phyloP scores from a whole-genome alignment of 2,329 filamentous ascomycete genomes.

The Ambrosiella beaveri region DNA sequence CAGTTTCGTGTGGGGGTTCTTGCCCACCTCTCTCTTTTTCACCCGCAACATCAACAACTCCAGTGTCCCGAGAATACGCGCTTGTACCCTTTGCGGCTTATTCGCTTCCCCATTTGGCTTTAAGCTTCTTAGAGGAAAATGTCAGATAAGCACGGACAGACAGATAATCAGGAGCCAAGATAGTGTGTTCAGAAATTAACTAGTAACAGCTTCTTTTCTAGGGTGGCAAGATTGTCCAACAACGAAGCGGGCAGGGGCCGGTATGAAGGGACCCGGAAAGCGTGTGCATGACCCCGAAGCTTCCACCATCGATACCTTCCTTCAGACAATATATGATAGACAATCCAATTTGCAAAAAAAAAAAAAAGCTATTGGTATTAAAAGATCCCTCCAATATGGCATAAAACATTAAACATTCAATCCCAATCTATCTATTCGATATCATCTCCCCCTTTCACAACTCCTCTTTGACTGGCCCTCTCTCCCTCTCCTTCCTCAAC shows the following conservation, averaged over 20 bases:
- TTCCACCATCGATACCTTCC: too few species aligned
- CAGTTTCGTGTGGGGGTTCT: too few species aligned
- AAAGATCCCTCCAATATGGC: too few species aligned
- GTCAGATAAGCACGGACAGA: neutral
- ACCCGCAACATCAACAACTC: neutral
- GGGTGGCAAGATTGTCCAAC: too few species aligned
- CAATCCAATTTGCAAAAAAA: too few species aligned
- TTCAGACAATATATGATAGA: too few species aligned
- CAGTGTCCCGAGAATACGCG: neutral
- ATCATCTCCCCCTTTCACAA: neutral
- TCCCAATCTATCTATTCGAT: too few species aligned
- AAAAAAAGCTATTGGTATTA: too few species aligned
- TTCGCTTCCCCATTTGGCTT: neutral
- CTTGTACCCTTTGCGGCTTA: neutral
- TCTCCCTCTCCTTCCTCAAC: slow-evolving; percentile 19
- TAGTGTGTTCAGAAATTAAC: neutral
- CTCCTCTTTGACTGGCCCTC: slow-evolving; percentile 8
- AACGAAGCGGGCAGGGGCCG: too few species aligned
- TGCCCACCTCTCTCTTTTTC: neutral
- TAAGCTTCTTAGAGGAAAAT: too few species aligned
- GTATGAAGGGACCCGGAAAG: too few species aligned
- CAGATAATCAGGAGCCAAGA: neutral
- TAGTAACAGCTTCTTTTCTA: neutral
- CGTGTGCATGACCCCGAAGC: too few species aligned
- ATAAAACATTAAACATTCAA: neutral